Base-by-base conservation (phyloP, 495 filamentous ascomycete species). In the Neurospora sp. region DNA sequence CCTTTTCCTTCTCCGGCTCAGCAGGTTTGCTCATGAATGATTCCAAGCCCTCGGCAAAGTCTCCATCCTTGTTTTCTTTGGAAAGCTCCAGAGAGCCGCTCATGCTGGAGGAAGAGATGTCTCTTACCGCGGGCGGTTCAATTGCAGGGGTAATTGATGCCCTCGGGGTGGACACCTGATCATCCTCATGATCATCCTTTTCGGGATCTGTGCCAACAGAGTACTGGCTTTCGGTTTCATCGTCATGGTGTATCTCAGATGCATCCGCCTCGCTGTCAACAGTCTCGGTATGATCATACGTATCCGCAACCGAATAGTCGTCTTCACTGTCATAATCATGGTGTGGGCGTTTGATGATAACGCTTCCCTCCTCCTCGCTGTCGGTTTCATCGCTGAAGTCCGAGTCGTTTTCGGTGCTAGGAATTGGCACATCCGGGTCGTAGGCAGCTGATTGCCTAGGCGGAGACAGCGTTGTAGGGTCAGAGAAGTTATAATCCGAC, bases 401-500 rank as follows among this genome's bases (percentile, higher is more conserved):
- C 23, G 85, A 80, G 27, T 84, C 82, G 77, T 82, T 80, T 76
- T 92, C 87, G 44, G 90, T 87, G 70, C 92, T 94, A 31, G 92
- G 93, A 77, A 98, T 91, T 0, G 94, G 92, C 71, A 93, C 86
- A 80, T 97, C 94, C 1, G 93, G 94, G 80, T 97, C 94, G 72
- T 94, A 82, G 54, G 54, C 27, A 18, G 12, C 54, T 18, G 27
- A 37, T 74, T 83, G 72, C 72, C 83, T 70, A 80, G 82, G 74
- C 20, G 84, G 84, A 72, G 85, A 83, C 31, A 87, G 84, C 74
- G 88, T 89, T 2, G 87, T 85, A 0, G 87, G 80, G 9, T 90
- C 88, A 1, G 87, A 89, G 71, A 89, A 90, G 71, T 86, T 87
- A 62, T 89, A 89, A 72, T 89, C 87, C n/a, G 89, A 89, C 69